A percentile compares a stretch with the other conserved stretches of the same genome.
phyloP scores from a whole-genome alignment of 495 filamentous ascomycete species.

The Amniculicola lignicola region DNA sequence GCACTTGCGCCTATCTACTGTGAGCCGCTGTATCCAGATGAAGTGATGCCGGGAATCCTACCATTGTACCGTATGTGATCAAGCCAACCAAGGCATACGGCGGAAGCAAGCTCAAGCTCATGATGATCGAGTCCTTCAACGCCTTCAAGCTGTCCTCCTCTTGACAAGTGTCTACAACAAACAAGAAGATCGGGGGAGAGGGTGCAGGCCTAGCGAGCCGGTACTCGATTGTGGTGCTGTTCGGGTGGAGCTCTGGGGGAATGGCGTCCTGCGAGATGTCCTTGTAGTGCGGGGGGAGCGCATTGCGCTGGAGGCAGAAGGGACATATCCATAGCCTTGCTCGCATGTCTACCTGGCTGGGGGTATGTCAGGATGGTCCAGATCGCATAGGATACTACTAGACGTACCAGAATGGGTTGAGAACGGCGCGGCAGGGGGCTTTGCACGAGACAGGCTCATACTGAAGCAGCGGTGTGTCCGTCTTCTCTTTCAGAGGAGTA shows the following conservation, averaged over 20 bases:
- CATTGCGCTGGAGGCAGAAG: conserved; percentile 94
- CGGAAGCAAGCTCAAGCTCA: conserved; percentile 93
- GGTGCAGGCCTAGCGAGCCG: conserved; percentile 87
- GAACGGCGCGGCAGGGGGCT: conserved; percentile 87
- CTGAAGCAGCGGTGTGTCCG: conserved; percentile 81
- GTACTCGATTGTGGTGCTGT: conserved; percentile 97
- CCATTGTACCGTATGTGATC: conserved; percentile 97
- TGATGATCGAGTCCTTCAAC: conserved; percentile 91
- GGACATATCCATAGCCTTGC: conserved; percentile 97
- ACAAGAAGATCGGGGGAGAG: conserved; percentile 93
- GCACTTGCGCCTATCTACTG: conserved; percentile 73
- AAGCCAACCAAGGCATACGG: conserved; percentile 91
- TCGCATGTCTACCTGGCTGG: conserved; percentile 89
- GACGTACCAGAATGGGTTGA: conserved; percentile 89
- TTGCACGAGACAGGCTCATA: conserved; percentile 99
- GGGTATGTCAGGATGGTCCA: background rate
- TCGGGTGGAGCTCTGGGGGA: conserved; percentile 89
- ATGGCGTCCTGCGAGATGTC: conserved; percentile 95
- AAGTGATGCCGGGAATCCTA: conserved; percentile 44
- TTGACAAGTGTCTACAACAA: conserved; percentile 97
- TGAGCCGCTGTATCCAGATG: conserved; percentile 37
- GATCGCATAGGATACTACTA: conserved; percentile 34
- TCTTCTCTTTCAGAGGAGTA: conserved; percentile 94
- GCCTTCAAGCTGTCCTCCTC: conserved; percentile 96
- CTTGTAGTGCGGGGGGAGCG: conserved; percentile 95